Base-by-base conservation (phyloP, 169 alveolate species). In the Eimeria acervulina region DNA sequence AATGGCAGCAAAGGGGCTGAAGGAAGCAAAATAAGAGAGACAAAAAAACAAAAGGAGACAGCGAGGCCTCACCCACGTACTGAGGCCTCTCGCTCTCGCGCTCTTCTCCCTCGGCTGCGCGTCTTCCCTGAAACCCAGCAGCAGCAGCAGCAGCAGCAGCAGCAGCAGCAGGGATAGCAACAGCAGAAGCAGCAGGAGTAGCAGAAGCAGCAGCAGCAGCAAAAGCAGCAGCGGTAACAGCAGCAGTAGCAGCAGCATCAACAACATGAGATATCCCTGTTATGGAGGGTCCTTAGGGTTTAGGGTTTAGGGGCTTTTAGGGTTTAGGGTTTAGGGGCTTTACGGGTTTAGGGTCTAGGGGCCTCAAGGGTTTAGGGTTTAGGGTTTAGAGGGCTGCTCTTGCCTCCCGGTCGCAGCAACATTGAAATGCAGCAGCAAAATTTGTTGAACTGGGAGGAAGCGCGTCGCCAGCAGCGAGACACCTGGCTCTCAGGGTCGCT, bases 11-110 rank as follows among this genome's bases (percentile, higher is more conserved):
- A 33, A 66, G 78, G n/a, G 38, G n/a, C 78, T 21, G 33, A 66
- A n/a, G 33, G n/a, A 66, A 15, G 33, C 78, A 66, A 66, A 66
- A n/a, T 26, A 66, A n/a, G 33, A 66, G n/a, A 66, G n/a, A n/a
- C 38, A 21, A n/a, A 66, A 8, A 66, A 15, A 66, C 8, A 66
- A n/a, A n/a, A 66, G n/a, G 33, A n/a, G 33, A 21, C 15, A 66
- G n/a, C 15, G 78, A 66, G n/a, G 19, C 52, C 17, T 68, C 33
- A 84, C 89, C 95, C 96, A 95, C 70, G 93, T 44, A 23, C 83
- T n/a, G n/a, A n/a, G n/a, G 91, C 1, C 95, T 55, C 52, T 17
- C 2, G 28, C 44, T 52, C 66, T 19, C 19, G 66, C 66, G 66
- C 66, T n/a, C n/a, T n/a, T n/a, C n/a, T n/a, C n/a, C n/a, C n/a